phyloP scores from a whole-genome alignment of 1,139 yeast species.

The Suhomyces atakaporum region DNA sequence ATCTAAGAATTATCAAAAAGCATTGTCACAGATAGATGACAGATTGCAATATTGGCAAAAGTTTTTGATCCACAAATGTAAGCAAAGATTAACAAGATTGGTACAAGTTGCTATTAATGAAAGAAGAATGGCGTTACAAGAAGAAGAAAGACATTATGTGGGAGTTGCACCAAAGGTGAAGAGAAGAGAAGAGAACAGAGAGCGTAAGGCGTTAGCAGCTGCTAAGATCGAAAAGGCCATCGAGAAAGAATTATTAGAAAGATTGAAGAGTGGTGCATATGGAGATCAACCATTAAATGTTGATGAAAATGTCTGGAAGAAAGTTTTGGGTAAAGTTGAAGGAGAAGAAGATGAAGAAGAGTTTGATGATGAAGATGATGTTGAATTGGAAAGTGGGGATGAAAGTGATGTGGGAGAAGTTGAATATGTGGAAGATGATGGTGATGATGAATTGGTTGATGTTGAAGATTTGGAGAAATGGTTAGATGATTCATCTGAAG shows the following conservation, averaged over 20 bases:
- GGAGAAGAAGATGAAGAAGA: conserved; percentile 62
- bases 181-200: conserved; percentile 91
- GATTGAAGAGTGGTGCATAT: conserved; percentile 96
- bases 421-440: conserved; percentile 84
- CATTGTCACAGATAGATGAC: conserved; percentile 83
- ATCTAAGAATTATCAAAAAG: conserved; percentile 84
- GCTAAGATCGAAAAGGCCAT: conserved; percentile 96
- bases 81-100: conserved; percentile 89
- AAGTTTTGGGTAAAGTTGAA: conserved; percentile 76
- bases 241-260: conserved; percentile 89
- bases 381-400: conserved; percentile 57
- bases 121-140: conserved; percentile 85
- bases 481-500: conserved; percentile 66
- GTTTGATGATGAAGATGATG: conserved; percentile 58
- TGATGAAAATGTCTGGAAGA: conserved; percentile 94
- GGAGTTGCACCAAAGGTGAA: conserved; percentile 92
- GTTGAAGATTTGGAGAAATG: conserved; percentile 89
- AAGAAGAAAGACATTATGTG: conserved; percentile 89
- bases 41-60: conserved; percentile 92
- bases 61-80: conserved; percentile 87
- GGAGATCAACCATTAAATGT: conserved; percentile 97
- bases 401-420: conserved; percentile 76
- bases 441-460: conserved; percentile 86
- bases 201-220: conserved; percentile 93
- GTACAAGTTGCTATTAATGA: conserved; percentile 97